Percentiles rank a stretch among this genome's conserved stretches.
These are phyloP conservation scores for Rhododendron mucronatum DNA, from an alignment of 148 eudicot genomes.

Conservation along the genomic window DNA sequence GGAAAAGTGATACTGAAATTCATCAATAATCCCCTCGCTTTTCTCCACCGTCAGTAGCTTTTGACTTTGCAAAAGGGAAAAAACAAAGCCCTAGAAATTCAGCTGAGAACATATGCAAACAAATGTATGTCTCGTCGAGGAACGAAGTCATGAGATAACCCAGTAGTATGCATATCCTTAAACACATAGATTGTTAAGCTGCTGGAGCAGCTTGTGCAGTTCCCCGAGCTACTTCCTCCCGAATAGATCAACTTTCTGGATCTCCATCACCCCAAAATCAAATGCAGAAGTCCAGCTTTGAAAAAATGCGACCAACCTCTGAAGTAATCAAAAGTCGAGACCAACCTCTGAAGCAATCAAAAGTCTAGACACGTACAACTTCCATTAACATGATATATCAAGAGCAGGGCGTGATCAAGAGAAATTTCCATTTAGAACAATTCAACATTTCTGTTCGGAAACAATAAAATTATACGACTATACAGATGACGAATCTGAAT, in stretches of 20 bases:
- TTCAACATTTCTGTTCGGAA: conserved; percentile 15
- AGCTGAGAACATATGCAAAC: neutral
- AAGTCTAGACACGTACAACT: conserved; percentile 7
- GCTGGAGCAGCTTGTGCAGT: neutral
- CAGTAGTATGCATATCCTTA: neutral
- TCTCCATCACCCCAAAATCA: neutral
- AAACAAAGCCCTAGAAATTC: neutral
- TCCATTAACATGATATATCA: neutral
- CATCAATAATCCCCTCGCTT: neutral
- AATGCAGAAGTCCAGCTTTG: conserved; percentile 4
- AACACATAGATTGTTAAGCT: neutral
- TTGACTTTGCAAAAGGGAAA: neutral
- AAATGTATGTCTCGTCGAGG: neutral
- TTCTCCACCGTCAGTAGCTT: neutral
- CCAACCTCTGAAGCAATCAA: conserved; percentile 1
- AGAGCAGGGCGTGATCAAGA: neutral
- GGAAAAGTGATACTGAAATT: neutral
- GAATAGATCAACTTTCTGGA: neutral
- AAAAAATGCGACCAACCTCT: conserved; percentile 5
- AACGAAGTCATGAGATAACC: neutral
- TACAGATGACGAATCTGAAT: conserved; percentile 49
- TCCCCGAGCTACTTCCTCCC: neutral
- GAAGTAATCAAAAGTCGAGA: neutral
- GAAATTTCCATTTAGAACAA: neutral
- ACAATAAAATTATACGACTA: conserved; percentile 29